Conservation (phyloP, 208 protist genomes). For the Trichomonas vaginalis region DNA sequence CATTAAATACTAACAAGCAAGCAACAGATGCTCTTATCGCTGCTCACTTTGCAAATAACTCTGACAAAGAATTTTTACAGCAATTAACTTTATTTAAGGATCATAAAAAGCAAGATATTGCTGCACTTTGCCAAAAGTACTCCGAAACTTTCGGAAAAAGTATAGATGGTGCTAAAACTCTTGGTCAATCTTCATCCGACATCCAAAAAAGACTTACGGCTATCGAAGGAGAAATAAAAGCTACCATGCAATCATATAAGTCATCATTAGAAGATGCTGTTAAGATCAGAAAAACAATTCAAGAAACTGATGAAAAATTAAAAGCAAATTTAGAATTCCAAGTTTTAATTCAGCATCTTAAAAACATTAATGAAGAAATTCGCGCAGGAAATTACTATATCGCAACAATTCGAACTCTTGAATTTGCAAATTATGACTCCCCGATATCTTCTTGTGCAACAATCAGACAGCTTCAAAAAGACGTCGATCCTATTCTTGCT, state of each 20-base stretch:
- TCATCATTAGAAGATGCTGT: background rate
- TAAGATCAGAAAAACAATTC: background rate
- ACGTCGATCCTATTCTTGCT: background rate
- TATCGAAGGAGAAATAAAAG: background rate
- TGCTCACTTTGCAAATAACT: background rate
- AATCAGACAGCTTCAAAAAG: background rate
- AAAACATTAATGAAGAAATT: background rate
- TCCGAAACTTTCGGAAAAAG: background rate
- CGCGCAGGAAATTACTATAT: background rate
- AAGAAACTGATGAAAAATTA: background rate
- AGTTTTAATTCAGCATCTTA: background rate
- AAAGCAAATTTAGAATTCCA: background rate
- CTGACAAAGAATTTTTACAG: background rate
- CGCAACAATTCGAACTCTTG: background rate
- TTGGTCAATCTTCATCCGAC: background rate
- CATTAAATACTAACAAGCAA: background rate
- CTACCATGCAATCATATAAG: background rate
- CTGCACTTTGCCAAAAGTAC: background rate
- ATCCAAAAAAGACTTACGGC: background rate
- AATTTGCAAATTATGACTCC: constrained; percentile 11
- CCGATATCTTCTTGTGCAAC: background rate
- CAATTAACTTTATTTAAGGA: background rate
- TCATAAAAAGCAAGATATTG: background rate
- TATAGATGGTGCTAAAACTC: background rate
- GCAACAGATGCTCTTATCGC: constrained; percentile 1